Evolutionary conservation across 306 rosid species (phyloP).

Genomic region (Crataegus laevigata): DNA sequence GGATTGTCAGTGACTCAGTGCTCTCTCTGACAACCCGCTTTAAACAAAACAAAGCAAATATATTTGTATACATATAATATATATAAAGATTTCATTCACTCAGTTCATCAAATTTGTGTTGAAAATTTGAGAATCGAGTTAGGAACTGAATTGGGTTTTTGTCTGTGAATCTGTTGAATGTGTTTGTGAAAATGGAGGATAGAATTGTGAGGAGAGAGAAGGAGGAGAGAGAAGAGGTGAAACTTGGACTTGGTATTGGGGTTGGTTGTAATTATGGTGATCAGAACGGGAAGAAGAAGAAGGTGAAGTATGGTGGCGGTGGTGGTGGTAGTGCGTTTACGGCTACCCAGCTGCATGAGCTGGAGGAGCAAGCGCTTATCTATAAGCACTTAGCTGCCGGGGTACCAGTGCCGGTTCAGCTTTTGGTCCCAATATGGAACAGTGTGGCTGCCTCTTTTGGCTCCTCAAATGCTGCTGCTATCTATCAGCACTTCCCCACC

Average conservation of each 20-base stretch:
- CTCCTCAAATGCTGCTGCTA: conserved; percentile 1
- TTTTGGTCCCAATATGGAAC: conserved; percentile 37
- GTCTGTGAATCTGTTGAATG: neutral
- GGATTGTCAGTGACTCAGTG: neutral
- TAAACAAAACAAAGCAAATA: neutral
- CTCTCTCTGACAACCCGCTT: neutral
- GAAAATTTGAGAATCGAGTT: neutral
- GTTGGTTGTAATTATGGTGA: neutral
- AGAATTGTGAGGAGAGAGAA: neutral
- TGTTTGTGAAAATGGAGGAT: neutral
- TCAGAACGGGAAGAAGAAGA: neutral
- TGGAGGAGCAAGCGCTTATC: conserved; percentile 51
- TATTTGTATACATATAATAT: neutral
- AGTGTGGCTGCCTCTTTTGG: conserved; percentile 21
- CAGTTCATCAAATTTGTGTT: neutral
- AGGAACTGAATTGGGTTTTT: neutral
- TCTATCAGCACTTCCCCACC: conserved; percentile 32
- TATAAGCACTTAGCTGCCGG: conserved; percentile 42
- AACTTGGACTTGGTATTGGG: conserved; percentile 34
- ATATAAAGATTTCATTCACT: neutral
- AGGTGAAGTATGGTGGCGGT: conserved; percentile 3
- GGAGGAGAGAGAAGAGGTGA: neutral
- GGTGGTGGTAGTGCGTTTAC: conserved; percentile 18
- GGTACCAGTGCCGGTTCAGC: conserved; percentile 46
- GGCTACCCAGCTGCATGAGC: conserved; percentile 51